A percentile compares a stretch with the other conserved stretches of the same genome.
Conservation (phyloP, 768 basidiomycete genomes). For the Termitomyces eurrhizus region DNA sequence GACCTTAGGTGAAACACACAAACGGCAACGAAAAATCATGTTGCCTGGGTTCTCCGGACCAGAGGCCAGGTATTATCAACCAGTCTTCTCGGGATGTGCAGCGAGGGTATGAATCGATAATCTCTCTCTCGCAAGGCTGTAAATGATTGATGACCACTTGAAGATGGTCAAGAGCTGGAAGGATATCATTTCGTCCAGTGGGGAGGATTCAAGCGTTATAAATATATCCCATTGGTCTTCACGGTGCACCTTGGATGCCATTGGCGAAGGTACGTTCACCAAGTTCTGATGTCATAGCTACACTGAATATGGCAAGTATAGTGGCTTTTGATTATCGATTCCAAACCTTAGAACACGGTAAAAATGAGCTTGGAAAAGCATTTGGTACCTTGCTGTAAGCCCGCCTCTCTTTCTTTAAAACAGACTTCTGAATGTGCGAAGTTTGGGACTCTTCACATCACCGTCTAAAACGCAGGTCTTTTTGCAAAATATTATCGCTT, state of each 20-base stretch:
- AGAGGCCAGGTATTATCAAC: slow-evolving; percentile 38
- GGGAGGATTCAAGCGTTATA: slow-evolving; percentile 26
- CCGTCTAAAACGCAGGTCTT: slow-evolving; percentile 28
- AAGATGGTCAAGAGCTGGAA: slow-evolving; percentile 39
- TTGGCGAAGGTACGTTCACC: slow-evolving; percentile 38
- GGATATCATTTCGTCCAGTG: slow-evolving; percentile 26
- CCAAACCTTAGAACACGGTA: slow-evolving; percentile 31
- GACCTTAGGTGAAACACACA: slow-evolving; percentile 33
- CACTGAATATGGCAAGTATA: slow-evolving; percentile 7
- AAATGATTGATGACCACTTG: slow-evolving; percentile 6
- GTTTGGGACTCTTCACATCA: slow-evolving; percentile 27
- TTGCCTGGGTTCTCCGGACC: slow-evolving; percentile 43
- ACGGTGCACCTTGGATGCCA: slow-evolving; percentile 45
- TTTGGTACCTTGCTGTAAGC: slow-evolving; percentile 35
- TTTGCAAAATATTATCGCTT: slow-evolving; percentile 24
- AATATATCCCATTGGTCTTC: slow-evolving; percentile 37
- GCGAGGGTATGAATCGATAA: slow-evolving; percentile 21
- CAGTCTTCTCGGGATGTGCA: slow-evolving; percentile 36
- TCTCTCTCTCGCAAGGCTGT: slow-evolving; percentile 2
- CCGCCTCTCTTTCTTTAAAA: not conserved
- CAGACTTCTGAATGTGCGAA: slow-evolving; percentile 9
- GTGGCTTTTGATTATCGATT: slow-evolving; percentile 52
- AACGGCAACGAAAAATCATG: slow-evolving; percentile 42
- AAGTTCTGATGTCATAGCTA: not conserved
- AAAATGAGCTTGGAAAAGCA: slow-evolving; percentile 32